phyloP scores from a whole-genome alignment of 2,329 filamentous ascomycete species.

The Clarireedia paspali region DNA sequence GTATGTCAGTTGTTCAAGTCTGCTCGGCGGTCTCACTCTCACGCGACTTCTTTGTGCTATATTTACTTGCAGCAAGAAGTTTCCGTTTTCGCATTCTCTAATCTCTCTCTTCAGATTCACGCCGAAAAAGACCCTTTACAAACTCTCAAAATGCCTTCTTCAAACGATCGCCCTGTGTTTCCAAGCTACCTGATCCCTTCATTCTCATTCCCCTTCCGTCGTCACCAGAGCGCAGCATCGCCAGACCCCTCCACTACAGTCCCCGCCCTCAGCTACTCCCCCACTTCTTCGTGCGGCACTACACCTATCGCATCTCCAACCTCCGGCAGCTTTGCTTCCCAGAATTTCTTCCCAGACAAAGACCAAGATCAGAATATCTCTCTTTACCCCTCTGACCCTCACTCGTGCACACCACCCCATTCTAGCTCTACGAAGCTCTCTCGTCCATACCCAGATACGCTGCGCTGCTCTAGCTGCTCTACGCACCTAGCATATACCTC shows the following conservation, averaged over 20 bases:
- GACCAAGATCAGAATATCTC: not conserved
- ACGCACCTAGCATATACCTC: conserved; percentile 52
- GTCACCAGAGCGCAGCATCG: conserved; percentile 26
- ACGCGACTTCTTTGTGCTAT: not conserved
- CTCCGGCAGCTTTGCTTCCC: not conserved
- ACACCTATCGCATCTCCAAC: conserved; percentile 15
- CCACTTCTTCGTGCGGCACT: conserved; percentile 25
- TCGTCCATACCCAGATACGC: conserved; percentile 43
- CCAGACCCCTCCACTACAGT: conserved; percentile 3
- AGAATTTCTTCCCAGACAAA: not conserved
- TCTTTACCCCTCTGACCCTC: not conserved
- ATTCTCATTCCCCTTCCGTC: conserved; percentile 39
- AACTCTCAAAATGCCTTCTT: not conserved
- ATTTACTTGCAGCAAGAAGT: not conserved
- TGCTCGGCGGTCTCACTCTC: not conserved
- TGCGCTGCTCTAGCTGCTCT: conserved; percentile 52
- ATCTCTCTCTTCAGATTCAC: not conserved
- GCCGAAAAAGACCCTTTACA: no score
- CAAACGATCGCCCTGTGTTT: conserved; percentile 30
- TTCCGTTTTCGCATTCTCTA: not conserved
- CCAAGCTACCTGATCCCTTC: conserved; percentile 45
- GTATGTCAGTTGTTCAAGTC: not conserved
- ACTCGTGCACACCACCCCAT: not conserved
- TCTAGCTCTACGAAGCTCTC: conserved; percentile 27
- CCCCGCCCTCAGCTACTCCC: conserved; percentile 32